These are phyloP conservation scores for Neodidymelliopsis sp. DNA, from an alignment of 2,329 filamentous ascomycete genomes.

Conservation along the genomic window DNA sequence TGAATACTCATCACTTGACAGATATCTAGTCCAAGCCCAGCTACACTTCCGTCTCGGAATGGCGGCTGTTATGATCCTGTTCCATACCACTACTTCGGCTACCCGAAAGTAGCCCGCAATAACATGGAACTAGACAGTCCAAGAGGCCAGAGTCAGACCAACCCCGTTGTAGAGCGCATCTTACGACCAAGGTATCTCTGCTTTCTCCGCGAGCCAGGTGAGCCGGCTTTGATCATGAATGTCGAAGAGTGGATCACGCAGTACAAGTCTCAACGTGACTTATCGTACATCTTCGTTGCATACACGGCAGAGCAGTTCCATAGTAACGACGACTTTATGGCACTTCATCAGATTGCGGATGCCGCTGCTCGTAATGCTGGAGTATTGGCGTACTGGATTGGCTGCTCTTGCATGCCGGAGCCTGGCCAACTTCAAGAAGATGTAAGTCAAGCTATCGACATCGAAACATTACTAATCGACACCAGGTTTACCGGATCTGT, in stretches of 20 bases:
- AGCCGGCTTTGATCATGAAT: conserved; percentile 29
- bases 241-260: conserved; percentile 39
- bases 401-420: conserved; percentile 54
- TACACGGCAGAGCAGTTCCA: conserved; percentile 54
- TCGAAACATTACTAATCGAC: neutral
- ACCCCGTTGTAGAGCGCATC: conserved; percentile 37
- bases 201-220: conserved; percentile 32
- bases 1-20: conserved; percentile 9
- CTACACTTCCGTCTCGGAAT: conserved; percentile 26
- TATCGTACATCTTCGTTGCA: conserved; percentile 52
- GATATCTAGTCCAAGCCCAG: conserved; percentile 31
- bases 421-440: conserved; percentile 41
- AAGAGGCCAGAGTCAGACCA: conserved; percentile 19
- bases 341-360: conserved; percentile 49
- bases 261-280: conserved; percentile 26
- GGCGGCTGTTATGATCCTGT: conserved; percentile 37
- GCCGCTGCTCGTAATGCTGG: conserved; percentile 49
- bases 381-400: conserved; percentile 54
- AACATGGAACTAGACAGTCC: conserved; percentile 30
- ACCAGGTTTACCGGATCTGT: conserved; percentile 54
- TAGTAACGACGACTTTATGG: conserved; percentile 34
- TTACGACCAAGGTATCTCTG: conserved; percentile 40
- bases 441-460: conserved; percentile 13
- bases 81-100: conserved; percentile 40
- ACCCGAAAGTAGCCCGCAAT: conserved; percentile 43